Conservation (phyloP, 148 eudicot species). For the Amaranthus hypochondriacus region DNA sequence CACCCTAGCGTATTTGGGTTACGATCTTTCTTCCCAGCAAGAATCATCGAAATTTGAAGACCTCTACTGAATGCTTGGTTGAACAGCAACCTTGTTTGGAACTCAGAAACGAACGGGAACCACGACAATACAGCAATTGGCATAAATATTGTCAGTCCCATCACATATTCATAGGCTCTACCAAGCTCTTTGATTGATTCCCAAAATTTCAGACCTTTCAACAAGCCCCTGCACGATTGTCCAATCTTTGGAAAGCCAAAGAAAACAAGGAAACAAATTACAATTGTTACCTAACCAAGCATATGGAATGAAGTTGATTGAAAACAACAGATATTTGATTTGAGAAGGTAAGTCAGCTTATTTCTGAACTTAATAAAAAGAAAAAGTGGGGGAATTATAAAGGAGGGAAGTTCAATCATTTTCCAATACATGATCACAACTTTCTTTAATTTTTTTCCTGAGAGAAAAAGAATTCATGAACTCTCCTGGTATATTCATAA, state of each 20-base stretch:
- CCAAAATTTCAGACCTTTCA: conserved; percentile 72
- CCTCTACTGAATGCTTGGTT: conserved; percentile 99
- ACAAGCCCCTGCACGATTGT: conserved; percentile 71
- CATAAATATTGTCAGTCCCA: conserved; percentile 76
- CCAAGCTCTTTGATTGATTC: conserved; percentile 86
- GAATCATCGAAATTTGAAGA: conserved; percentile 96
- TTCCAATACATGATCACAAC: too few relatives aligned
- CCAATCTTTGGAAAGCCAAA: conserved; percentile 40
- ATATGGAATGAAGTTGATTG: background rate
- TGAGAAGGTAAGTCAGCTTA: background rate
- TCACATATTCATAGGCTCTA: conserved; percentile 82
- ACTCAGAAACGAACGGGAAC: conserved; percentile 94
- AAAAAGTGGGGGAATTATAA: too few relatives aligned
- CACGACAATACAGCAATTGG: conserved; percentile 82
- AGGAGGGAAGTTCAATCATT: too few relatives aligned
- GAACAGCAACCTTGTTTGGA: conserved; percentile 89
- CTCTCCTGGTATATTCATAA: too few relatives aligned
- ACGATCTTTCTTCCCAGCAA: conserved; percentile 72
- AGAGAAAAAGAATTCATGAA: too few relatives aligned
- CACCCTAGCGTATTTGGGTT: conserved; percentile 11
- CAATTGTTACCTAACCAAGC: background rate
- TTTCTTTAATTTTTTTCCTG: too few relatives aligned
- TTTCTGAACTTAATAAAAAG: too few relatives aligned
- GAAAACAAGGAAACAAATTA: background rate
- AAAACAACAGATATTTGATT: background rate